Evolutionary conservation across 305 asterid genomes (phyloP), one percentile per base, ranked within the genome.

Genomic region (Fraxinus ornus): DNA sequence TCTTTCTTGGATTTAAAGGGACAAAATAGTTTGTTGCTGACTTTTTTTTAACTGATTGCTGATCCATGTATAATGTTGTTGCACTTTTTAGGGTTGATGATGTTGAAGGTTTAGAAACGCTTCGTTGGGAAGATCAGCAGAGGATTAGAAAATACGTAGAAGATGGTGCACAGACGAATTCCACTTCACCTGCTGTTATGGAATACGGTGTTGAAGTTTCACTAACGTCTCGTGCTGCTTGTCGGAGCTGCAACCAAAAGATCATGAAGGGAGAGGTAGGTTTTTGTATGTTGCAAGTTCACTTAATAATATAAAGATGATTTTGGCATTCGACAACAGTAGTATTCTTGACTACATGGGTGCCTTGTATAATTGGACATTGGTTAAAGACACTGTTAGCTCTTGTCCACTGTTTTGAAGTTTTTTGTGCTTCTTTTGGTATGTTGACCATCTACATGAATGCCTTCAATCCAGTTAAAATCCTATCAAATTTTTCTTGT

Each of bases 101-200:
- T 81, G 97, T 96, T 86, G 97, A 93, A 85, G 98, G 99, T 71
- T 52, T 96, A 79, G 98, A 96, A 79, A 84, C 84, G 80, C 93
- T 96, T 83, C 98, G 98, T 4, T 94, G 99, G 99, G 99, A 94
- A 82, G 98, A 96, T 85, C 99, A 93, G 62, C 94, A 94, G 87
- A 92, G 76, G 89, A 90, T 96, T 52, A 91, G 98, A 87, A 89
- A 91, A 79, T 91, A 92, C 26, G 83, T 91, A 78, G 96, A 91
- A 55, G 88, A 81, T 72, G 87, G 86, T 17, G 82, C 76, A 79
- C 85, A 19, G 80, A 83, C 91, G 12, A 84, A 55, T 82, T 78
- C 89, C 35, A 57, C 91, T 86, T 73, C 90, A 84, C 77, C 91
- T 68, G 73, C 80, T 84, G 86, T 9, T 73, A 81, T 86, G 47